Conservation (phyloP, 2,329 filamentous ascomycete genomes). For the Penicillium sp. region DNA sequence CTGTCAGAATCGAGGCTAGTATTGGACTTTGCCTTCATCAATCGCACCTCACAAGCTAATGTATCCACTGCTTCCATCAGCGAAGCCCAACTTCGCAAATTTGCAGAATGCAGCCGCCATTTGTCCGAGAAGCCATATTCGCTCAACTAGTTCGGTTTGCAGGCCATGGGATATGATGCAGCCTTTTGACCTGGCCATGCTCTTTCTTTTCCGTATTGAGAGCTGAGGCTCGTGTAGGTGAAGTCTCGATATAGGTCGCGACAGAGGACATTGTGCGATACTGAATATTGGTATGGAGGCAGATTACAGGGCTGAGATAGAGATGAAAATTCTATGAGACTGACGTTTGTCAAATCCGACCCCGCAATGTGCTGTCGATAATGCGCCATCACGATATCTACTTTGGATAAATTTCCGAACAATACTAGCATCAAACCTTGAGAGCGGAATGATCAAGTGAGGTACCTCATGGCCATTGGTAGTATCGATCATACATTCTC, state of each 20-base stretch:
- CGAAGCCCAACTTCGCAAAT: slow-evolving; percentile 24
- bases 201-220: not conserved
- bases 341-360: not conserved
- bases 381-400: not conserved
- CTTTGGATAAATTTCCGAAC: not conserved
- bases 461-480: too few species aligned
- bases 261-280: not conserved
- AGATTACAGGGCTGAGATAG: not conserved
- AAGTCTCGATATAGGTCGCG: not conserved
- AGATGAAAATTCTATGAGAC: not conserved
- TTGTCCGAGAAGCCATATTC: slow-evolving; percentile 16
- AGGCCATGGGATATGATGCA: not conserved
- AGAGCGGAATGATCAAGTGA: not conserved
- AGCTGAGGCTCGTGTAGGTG: not conserved
- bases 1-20: not conserved
- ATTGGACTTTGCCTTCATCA: not conserved
- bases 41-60: slow-evolving; percentile 13
- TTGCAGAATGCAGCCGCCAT: slow-evolving; percentile 25
- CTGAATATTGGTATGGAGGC: too few species aligned
- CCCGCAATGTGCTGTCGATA: not conserved
- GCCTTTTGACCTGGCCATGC: not conserved
- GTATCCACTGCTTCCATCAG: slow-evolving; percentile 21
- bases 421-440: not conserved
- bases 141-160: not conserved
- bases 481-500: not conserved